Evolutionary conservation across 768 basidiomycete genomes (phyloP), one percentile per base, ranked within the genome.

Genomic region (Suillus plorans): DNA sequence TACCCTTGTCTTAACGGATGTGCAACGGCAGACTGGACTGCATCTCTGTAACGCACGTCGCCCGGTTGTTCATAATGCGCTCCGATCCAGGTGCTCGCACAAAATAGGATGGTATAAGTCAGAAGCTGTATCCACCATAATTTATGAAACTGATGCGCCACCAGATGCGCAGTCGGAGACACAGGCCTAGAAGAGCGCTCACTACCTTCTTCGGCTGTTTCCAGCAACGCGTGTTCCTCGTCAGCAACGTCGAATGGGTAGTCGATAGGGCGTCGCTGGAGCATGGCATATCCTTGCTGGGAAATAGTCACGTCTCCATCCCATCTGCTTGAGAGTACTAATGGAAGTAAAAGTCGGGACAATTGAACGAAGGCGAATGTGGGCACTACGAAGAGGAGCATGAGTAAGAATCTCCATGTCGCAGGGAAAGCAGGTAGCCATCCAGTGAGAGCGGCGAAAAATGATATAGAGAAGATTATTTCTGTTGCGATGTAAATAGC

Each of bases 401-500:
- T 36, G 6, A 65, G 41, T 13, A 65, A 4, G 31, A 65, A 13
- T 34, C 61, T 63, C 64, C 64, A 65, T 31, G 62, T 63, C 2
- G 34, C 25, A 3, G 64, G 64, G 41, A 62, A 65, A 42, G 64
- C 64, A 7, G 64, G 64, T n/a, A 28, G 39, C 64, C 64, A 65
- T 34, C 63, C 62, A 25, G 41, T 22, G 10, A 42, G 20, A 34
- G 13, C 7, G 0, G 47, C 7, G 12, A 65, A 63, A 18, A 44
- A 63, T 25, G 39, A 9, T 7, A 22, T 28, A 2, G 64, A 39
- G 41, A 65, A 42, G 2, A 31, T 52, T 1, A 37, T 3, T n/a
- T 65, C 61, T 16, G 52, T 63, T n/a, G 25, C 20, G 31, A 42
- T 34, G 41, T 65, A 65, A 14, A 63, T 22, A 3, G 28, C 5